Conservation (phyloP, 2,329 filamentous ascomycete species). For the Grosmannia clavigera region DNA sequence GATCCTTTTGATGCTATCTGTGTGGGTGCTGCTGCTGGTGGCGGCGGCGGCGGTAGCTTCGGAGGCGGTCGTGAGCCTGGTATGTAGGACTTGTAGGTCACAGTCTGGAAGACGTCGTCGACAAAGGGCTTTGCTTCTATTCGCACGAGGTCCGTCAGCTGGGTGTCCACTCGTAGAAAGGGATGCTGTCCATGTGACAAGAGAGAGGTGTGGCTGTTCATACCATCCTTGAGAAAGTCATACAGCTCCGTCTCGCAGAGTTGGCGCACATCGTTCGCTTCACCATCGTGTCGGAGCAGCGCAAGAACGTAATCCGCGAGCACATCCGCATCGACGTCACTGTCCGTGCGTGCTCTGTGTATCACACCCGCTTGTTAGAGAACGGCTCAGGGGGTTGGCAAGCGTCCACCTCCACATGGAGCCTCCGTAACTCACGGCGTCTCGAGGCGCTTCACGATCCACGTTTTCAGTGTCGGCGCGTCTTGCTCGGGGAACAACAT, state of each 20-base stretch:
- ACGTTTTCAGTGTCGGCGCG: conserved; percentile 53
- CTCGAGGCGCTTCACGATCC: conserved; percentile 67
- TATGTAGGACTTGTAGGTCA: conserved; percentile 49
- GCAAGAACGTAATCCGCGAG: conserved; percentile 78
- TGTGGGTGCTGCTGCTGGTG: background rate
- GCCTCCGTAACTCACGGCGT: conserved; percentile 45
- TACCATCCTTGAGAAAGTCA: conserved; percentile 62
- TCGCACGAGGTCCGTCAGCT: background rate
- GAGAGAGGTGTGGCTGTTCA: background rate
- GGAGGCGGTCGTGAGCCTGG: conserved; percentile 36
- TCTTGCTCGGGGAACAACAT: conserved; percentile 55
- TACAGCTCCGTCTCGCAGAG: conserved; percentile 61
- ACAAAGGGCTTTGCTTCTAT: conserved; percentile 51
- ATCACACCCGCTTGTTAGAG: conserved; percentile 1
- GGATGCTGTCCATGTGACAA: no score
- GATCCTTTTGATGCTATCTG: no score
- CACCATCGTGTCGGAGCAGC: conserved; percentile 58
- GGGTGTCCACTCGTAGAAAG: background rate
- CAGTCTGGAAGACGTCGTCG: conserved; percentile 55
- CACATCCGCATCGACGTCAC: conserved; percentile 70
- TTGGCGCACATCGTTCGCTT: conserved; percentile 48
- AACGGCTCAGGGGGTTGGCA: background rate
- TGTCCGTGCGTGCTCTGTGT: conserved; percentile 61
- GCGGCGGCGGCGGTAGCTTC: background rate
- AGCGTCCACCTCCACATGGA: background rate